Conservation (phyloP, 2,329 filamentous ascomycete genomes). For the Neopestalotiopsis sp. region DNA sequence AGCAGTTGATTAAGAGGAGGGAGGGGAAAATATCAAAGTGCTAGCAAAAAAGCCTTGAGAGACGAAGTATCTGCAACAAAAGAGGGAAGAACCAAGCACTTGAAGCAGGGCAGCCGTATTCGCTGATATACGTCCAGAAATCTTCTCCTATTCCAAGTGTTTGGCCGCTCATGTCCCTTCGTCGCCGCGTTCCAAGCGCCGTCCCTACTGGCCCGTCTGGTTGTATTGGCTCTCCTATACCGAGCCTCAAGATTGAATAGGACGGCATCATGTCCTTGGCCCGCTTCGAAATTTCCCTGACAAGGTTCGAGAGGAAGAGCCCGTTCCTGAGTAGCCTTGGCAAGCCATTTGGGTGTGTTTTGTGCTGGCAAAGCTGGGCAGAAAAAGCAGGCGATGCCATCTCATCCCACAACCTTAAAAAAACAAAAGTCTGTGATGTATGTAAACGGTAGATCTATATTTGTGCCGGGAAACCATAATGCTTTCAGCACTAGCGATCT, state of each 20-base stretch:
- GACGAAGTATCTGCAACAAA: neutral
- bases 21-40: neutral
- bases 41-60: neutral
- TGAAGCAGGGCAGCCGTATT: neutral
- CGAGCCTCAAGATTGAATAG: neutral
- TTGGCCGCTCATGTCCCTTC: neutral
- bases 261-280: neutral
- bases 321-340: neutral
- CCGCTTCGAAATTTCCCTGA: neutral
- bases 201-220: neutral
- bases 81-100: neutral
- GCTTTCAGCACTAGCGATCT: neutral
- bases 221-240: neutral
- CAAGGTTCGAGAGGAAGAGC: neutral
- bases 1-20: constrained; percentile 1
- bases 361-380: too few species aligned
- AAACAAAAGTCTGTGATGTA: neutral
- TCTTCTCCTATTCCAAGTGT: neutral
- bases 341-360: neutral
- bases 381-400: neutral
- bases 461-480: neutral
- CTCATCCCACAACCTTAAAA: neutral
- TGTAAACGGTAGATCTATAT: neutral
- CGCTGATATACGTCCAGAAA: neutral
- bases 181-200: neutral